Base-by-base conservation (phyloP, 2,329 filamentous ascomycete species). In the Berkeleyomyces rouxiae region DNA sequence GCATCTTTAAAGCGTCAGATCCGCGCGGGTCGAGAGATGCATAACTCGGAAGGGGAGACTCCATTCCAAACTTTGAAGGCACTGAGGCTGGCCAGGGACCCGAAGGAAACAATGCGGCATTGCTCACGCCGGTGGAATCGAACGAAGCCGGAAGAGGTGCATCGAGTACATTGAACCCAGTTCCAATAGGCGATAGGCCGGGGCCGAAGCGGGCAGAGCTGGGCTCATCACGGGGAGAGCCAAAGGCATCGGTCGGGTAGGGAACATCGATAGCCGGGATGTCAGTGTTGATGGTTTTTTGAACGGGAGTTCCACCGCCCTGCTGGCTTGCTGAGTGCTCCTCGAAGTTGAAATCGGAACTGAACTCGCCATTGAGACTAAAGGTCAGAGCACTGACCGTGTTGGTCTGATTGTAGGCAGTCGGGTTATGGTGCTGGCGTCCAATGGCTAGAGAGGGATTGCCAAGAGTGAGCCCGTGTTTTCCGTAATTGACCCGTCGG, bases 121-220 rank as follows among this genome's bases (percentile, higher is more conserved):
- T 88, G 9, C 91, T 96, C 61, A 96, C 88, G 59, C 91, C 92
- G 70, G 96, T 93, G 68, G 90, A 95, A 73, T 97, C 93, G 72
- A 97, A 96, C 0, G 92, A 97, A 7, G 91, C 89, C 1, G 93
- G 93, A 7, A 97, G 81, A 13, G 90, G 90, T 2, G 90, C 93
- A 74, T 97, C 92, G 66, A 96, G 81, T 11, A 95, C 88, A n/a
- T 88, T 93, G n/a, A 96, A 72, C 2, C 81, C 82, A 68, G 83
- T 85, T 61, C 83, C 82, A 59, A 81, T 81, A 0, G 91, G 90
- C 11, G 91, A 95, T 61, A 93, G 81, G 33, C 87, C 87, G 46
- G 91, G 79, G n/a, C 87, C 83, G 4, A 64, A 46, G 23, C 63
- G 60, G 11, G 61, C 33, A 49, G 55, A 43, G 40, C 81, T 77